Evolutionary conservation across 1,284 basidiomycete genomes (phyloP), one percentile per base, ranked within the genome.

Genomic region (Fomitiporia mediterranea): DNA sequence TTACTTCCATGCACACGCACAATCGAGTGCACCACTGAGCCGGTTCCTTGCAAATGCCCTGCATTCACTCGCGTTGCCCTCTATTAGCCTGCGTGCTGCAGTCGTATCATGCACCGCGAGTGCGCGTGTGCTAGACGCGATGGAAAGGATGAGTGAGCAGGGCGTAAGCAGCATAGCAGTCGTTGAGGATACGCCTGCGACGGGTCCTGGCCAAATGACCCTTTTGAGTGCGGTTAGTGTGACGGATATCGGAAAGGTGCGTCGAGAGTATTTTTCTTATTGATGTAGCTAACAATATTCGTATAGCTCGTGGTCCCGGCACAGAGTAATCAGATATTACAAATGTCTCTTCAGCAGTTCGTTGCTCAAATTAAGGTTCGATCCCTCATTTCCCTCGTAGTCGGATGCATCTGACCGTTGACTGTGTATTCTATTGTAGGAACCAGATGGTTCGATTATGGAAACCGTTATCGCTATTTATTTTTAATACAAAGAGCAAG

Each of bases 121-220:
- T 17, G 78, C 79, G 2, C 74, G 76, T 19, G 82, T 89, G 17
- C 71, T 89, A 32, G 83, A 89, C 67, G 86, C 86, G 3, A 90
- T 90, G 88, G 79, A 74, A 57, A 72, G 86, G 28, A 89, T 90
- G 88, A 88, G 85, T 63, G 84, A 88, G 60, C 78, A 84, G 65
- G 88, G 88, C 19, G 86, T 90, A 35, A 88, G 88, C 66, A 88
- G 84, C 62, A 73, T 89, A 47, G 88, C 88, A 19, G 83, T 90
- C 5, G 66, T 88, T 3, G 83, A 88, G 49, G 84, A 86, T 32
- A 19, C 19, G 7, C n/a, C 44, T 21, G 9, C 42, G 6, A 27
- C 47, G 2, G 17, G 34, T 30, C 19, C 25, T 53, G 82, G 81
- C 30, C 72, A 68, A 4, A 78, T 83, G 3, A 73, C 69, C 30